phyloP scores from a whole-genome alignment of 2,329 filamentous ascomycete species.

The Fusarium nurragi region DNA sequence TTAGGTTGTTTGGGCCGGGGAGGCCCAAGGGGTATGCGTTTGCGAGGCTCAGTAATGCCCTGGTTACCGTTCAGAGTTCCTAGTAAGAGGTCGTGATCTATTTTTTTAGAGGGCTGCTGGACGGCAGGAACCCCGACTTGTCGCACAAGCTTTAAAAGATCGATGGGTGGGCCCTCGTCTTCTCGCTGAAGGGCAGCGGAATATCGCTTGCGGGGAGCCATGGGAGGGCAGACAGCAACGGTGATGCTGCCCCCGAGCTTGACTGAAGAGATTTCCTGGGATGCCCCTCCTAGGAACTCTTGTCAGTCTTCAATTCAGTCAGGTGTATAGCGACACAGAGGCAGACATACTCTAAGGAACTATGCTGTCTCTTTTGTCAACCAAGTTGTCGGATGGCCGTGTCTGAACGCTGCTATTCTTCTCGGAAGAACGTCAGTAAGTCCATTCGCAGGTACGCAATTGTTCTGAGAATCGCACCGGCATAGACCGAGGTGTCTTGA shows the following conservation, averaged over 20 bases:
- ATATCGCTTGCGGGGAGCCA: not conserved
- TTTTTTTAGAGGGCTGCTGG: not conserved
- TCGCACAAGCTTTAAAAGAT: constrained; percentile 1
- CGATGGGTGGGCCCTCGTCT: not conserved
- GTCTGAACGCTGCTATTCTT: not conserved
- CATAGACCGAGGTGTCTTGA: not conserved
- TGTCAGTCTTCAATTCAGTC: not conserved
- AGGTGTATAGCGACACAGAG: not conserved
- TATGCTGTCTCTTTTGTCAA: not conserved
- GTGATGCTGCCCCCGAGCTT: not conserved
- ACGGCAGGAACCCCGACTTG: not conserved
- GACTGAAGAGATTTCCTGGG: not conserved
- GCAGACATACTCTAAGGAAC: constrained; percentile 18
- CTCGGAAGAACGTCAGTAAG: not conserved
- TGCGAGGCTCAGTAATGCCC: not conserved
- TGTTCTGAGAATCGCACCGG: not conserved
- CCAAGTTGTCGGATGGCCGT: not conserved
- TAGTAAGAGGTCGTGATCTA: constrained; percentile 1
- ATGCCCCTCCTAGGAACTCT: constrained; percentile 6
- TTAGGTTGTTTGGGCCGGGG: not conserved
- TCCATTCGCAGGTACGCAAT: not conserved
- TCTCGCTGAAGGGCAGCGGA: not conserved
- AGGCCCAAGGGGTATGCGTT: not conserved
- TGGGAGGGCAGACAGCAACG: not conserved
- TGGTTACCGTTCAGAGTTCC: not conserved